Conservation (phyloP, 352 stramenopile genomes). For the Phytophthora constricta region DNA sequence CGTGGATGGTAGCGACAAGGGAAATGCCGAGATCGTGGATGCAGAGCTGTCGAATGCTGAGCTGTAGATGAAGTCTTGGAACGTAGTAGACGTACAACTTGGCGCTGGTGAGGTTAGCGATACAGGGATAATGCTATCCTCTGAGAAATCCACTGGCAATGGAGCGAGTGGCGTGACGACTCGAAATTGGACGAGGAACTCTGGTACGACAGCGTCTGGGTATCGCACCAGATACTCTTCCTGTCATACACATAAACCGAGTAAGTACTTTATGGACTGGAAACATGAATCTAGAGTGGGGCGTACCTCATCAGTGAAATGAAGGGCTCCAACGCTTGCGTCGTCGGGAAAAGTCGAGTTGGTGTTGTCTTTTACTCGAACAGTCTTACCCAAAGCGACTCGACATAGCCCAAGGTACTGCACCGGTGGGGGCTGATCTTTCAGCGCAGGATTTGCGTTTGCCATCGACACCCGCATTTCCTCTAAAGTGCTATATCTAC, state of each 20-base stretch:
- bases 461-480: conserved; percentile 18
- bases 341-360: conserved; percentile 35
- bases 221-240: conserved; percentile 81
- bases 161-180: neutral
- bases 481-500: conserved; percentile 77
- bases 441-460: neutral
- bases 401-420: conserved; percentile 74
- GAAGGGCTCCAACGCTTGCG: conserved; percentile 47
- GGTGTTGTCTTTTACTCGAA: conserved; percentile 26
- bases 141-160: conserved; percentile 5
- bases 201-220: conserved; percentile 65
- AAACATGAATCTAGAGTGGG: neutral
- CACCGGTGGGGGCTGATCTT: conserved; percentile 8
- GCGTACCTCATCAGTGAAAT: conserved; percentile 44
- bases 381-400: conserved; percentile 65
- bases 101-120: conserved; percentile 2
- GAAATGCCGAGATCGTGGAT: conserved; percentile 24
- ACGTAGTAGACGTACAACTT: conserved; percentile 9
- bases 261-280: neutral
- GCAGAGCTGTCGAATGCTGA: conserved; percentile 18
- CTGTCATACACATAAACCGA: conserved; percentile 16
- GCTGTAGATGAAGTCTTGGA: conserved; percentile 36
- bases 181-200: conserved; percentile 72
- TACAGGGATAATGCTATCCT: conserved; percentile 13
- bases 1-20: conserved; percentile 16